Evolutionary conservation across 2,329 filamentous ascomycete species (phyloP).

Genomic region (Rosellinia necatrix): DNA sequence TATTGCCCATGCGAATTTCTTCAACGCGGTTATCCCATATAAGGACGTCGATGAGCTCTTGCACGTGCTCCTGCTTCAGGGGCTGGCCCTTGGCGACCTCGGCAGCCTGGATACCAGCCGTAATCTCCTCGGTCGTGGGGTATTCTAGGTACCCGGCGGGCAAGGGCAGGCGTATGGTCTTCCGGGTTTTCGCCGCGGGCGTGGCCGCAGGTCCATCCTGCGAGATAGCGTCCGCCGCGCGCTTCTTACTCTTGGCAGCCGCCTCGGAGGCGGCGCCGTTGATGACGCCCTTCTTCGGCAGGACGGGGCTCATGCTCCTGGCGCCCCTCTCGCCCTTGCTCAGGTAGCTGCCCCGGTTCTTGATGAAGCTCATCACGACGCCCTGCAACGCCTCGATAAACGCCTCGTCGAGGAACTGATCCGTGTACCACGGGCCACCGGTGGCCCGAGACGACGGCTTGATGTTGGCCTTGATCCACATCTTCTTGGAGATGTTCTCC

Average conservation of each 20-base stretch:
- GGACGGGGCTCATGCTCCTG: slow-evolving; percentile 46
- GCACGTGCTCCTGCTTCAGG: slow-evolving; percentile 74
- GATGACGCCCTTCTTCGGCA: slow-evolving; percentile 61
- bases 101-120: slow-evolving; percentile 70
- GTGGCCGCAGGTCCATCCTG: slow-evolving; percentile 40
- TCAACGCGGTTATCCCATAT: slow-evolving; percentile 88
- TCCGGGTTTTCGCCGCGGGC: slow-evolving; percentile 39
- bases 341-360: slow-evolving; percentile 41
- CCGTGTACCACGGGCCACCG: slow-evolving; percentile 92
- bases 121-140: slow-evolving; percentile 79
- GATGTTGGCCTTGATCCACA: slow-evolving; percentile 90
- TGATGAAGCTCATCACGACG: slow-evolving; percentile 41
- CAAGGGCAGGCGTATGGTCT: slow-evolving; percentile 52
- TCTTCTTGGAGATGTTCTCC: slow-evolving; percentile 88
- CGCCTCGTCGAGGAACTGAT: slow-evolving; percentile 84
- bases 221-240: slow-evolving; percentile 53
- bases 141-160: slow-evolving; percentile 75
- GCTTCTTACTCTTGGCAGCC: slow-evolving; percentile 53
- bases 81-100: slow-evolving; percentile 75
- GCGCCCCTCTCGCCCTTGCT: slow-evolving; percentile 41
- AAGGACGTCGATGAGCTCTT: slow-evolving; percentile 85
- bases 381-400: slow-evolving; percentile 79
- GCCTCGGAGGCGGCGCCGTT: slow-evolving; percentile 52
- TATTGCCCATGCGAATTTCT: slow-evolving; percentile 55
- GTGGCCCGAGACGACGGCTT: slow-evolving; percentile 87